A percentile compares a stretch with the other conserved stretches of the same genome.
Evolutionary conservation across 1,284 basidiomycete species (phyloP).

Genomic region (Taiwanofungus camphoratus): DNA sequence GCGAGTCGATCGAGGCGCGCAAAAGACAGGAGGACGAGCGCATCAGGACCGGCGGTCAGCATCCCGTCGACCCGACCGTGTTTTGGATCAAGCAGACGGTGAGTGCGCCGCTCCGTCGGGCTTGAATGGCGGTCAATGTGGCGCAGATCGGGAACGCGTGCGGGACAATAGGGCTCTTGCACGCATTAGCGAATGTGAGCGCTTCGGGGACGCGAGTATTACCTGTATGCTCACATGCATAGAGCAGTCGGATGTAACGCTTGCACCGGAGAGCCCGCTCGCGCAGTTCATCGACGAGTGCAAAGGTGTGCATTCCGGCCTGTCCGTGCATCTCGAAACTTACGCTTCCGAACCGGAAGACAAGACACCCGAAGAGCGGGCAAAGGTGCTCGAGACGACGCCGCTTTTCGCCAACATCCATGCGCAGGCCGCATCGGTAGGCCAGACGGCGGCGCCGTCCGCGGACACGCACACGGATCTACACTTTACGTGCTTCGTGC

Average conservation of each 20-base stretch:
- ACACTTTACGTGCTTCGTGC: conserved; percentile 84
- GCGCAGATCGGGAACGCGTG: conserved; percentile 80
- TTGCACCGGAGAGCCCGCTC: conserved; percentile 51
- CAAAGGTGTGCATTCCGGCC: conserved; percentile 36
- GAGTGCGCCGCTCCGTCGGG: conserved; percentile 4
- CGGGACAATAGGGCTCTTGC: conserved; percentile 84
- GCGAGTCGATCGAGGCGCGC: conserved; percentile 42
- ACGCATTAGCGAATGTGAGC: conserved; percentile 72
- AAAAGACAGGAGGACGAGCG: conserved; percentile 53
- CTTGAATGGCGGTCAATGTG: not conserved
- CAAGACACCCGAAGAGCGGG: conserved; percentile 66
- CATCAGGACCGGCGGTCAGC: conserved; percentile 42
- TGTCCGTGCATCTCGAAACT: not conserved
- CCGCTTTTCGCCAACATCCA: conserved; percentile 76
- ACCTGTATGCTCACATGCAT: too few relatives aligned
- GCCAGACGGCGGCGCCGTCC: conserved; percentile 56
- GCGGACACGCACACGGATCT: conserved; percentile 59
- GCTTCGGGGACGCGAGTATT: too few relatives aligned
- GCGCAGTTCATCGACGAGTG: conserved; percentile 60
- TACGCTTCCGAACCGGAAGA: conserved; percentile 31
- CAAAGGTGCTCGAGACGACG: conserved; percentile 68
- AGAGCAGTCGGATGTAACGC: conserved; percentile 52
- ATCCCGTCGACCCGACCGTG: conserved; percentile 52
- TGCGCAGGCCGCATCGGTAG: conserved; percentile 56
- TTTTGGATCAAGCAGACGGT: conserved; percentile 79